Conservation (phyloP, 805 yeast genomes). For the Spathaspora gorwiae region DNA sequence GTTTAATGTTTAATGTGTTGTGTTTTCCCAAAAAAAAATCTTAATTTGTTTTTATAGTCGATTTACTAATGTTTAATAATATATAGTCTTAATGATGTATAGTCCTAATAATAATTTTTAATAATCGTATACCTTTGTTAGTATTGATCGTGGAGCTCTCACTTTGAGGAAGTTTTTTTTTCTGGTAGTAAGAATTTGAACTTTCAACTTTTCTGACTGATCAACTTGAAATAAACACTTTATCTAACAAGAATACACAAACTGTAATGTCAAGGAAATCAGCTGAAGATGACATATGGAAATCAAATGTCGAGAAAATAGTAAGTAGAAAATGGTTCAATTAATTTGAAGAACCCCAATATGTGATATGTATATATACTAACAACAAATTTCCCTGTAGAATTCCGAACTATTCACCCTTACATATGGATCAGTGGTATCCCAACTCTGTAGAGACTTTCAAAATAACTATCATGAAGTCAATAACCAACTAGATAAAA, state of each 20-base stretch:
- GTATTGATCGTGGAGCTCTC: too few species aligned
- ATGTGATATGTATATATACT: neutral
- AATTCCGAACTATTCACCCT: conserved; percentile 92
- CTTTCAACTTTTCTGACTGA: too few species aligned
- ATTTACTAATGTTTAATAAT: neutral
- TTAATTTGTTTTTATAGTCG: neutral
- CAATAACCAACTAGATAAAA: conserved; percentile 76
- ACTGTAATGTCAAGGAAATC: conserved; percentile 19
- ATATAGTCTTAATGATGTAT: too few species aligned
- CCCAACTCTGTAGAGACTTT: conserved; percentile 83
- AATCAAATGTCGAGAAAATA: conserved; percentile 78
- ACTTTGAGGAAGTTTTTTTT: too few species aligned
- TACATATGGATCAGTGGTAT: conserved; percentile 90
- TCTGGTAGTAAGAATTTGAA: too few species aligned
- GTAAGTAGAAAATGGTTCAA: conserved; percentile 48
- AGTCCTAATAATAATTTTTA: too few species aligned
- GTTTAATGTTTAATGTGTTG: neutral
- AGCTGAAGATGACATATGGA: conserved; percentile 87
- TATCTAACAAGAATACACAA: neutral
- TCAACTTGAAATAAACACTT: too few species aligned
- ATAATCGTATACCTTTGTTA: too few species aligned
- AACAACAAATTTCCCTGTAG: conserved; percentile 32
- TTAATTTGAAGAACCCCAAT: neutral
- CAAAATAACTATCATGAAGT: conserved; percentile 72
- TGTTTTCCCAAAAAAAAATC: neutral